Evolutionary conservation across 768 basidiomycete species (phyloP).

Genomic region (Kwoniella europaea): DNA sequence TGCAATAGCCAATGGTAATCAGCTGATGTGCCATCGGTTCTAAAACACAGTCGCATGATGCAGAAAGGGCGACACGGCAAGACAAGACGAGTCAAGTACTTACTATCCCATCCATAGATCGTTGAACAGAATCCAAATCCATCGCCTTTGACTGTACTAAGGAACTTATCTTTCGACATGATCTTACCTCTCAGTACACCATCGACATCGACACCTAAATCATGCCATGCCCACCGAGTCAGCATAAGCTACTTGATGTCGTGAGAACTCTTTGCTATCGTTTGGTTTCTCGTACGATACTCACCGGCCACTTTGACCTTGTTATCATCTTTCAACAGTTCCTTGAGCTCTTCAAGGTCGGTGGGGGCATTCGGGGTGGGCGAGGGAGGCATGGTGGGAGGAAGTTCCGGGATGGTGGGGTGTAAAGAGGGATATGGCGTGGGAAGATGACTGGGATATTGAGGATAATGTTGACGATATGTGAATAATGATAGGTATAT

Average conservation of each 20-base stretch:
- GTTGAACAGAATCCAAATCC: conserved; percentile 95
- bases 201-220: conserved; percentile 67
- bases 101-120: conserved; percentile 65
- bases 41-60: too few relatives aligned
- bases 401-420: background rate
- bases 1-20: conserved; percentile 59
- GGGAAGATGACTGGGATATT: background rate
- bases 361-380: conserved; percentile 62
- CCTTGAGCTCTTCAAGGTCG: conserved; percentile 66
- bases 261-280: background rate
- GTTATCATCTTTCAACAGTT: conserved; percentile 66
- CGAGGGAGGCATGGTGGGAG: conserved; percentile 26
- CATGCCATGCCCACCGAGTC: background rate
- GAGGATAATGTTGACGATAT: background rate
- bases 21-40: background rate
- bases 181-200: conserved; percentile 94
- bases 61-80: too few relatives aligned
- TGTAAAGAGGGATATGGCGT: background rate
- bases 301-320: conserved; percentile 94
- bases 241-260: background rate
- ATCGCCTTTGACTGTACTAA: conserved; percentile 71
- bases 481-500: too few relatives aligned
- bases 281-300: conserved; percentile 40
- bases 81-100: conserved; percentile 7
- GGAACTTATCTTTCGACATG: conserved; percentile 88